Conservation (phyloP, 1,284 basidiomycete species). For the Chiua sp. region DNA sequence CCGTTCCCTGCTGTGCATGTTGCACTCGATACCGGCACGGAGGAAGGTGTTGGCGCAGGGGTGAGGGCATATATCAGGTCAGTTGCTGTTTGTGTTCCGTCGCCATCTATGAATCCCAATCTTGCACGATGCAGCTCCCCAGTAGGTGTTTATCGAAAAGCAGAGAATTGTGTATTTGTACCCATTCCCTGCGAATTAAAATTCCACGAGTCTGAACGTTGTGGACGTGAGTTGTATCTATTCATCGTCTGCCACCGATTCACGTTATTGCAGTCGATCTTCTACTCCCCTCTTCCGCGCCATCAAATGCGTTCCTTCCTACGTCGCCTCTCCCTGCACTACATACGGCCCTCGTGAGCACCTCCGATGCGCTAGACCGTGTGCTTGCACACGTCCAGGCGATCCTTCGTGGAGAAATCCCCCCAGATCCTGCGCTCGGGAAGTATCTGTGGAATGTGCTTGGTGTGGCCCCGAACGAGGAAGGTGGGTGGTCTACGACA, state of each 20-base stretch:
- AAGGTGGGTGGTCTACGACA: constrained; percentile 77
- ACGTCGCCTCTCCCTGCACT: constrained; percentile 30
- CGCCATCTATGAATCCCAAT: constrained; percentile 16
- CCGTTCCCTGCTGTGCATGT: constrained; percentile 94
- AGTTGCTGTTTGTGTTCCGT: constrained; percentile 23
- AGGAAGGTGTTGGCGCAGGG: constrained; percentile 74
- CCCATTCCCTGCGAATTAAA: constrained; percentile 86
- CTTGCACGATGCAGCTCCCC: constrained; percentile 61
- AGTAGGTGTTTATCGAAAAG: constrained; percentile 85
- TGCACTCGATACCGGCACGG: constrained; percentile 87
- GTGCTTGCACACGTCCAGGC: constrained; percentile 88
- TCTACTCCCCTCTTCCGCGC: constrained; percentile 54
- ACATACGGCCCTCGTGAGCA: constrained; percentile 36
- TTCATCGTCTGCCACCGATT: constrained; percentile 9
- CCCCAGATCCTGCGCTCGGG: constrained; percentile 89
- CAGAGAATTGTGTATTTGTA: constrained; percentile 92
- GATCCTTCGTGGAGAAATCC: constrained; percentile 79
- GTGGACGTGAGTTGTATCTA: constrained; percentile 71
- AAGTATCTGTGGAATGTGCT: constrained; percentile 94
- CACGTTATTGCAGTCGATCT: constrained; percentile 68
- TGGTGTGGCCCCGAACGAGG: constrained; percentile 68
- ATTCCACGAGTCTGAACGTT: constrained; percentile 83
- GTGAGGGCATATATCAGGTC: constrained; percentile 91
- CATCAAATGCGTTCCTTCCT: constrained; percentile 18
- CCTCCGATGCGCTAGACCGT: constrained; percentile 76